Evolutionary conservation across 768 basidiomycete genomes (phyloP).

Genomic region (Amanita inopinata): DNA sequence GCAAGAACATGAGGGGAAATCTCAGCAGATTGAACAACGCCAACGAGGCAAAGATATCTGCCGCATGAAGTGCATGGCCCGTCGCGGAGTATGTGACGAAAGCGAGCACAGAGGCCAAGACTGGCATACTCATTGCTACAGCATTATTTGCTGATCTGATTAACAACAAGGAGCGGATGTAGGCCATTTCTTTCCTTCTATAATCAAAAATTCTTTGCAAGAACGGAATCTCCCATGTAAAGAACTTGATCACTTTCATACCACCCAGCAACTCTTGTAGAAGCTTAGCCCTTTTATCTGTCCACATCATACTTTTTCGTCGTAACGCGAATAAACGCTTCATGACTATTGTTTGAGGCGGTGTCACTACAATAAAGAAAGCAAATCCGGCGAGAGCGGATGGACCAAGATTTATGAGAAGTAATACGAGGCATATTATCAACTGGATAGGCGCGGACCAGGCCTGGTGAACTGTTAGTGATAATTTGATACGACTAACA

Average conservation of each 20-base stretch:
- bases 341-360: constrained; percentile 66
- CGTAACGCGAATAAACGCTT: constrained; percentile 61
- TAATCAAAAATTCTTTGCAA: constrained; percentile 62
- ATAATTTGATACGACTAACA: background rate
- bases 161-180: constrained; percentile 57
- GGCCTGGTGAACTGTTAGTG: constrained; percentile 22
- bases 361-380: constrained; percentile 60
- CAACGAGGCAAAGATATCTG: constrained; percentile 74
- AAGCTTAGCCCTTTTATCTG: constrained; percentile 81
- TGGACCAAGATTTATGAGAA: constrained; percentile 65
- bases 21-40: constrained; percentile 79
- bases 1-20: constrained; percentile 69
- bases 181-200: constrained; percentile 59
- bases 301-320: constrained; percentile 75
- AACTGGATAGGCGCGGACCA: constrained; percentile 76
- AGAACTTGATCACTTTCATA: constrained; percentile 90
- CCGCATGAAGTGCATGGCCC: constrained; percentile 60
- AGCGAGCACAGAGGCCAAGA: constrained; percentile 67
- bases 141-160: constrained; percentile 60
- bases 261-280: constrained; percentile 84
- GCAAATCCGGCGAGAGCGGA: constrained; percentile 46
- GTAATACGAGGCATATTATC: constrained; percentile 62
- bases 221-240: constrained; percentile 83
- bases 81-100: constrained; percentile 71
- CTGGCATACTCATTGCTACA: constrained; percentile 62